These are phyloP conservation scores for Creolimax fragrantissima DNA, from an alignment of 78 protist species.

Conservation along the genomic window DNA sequence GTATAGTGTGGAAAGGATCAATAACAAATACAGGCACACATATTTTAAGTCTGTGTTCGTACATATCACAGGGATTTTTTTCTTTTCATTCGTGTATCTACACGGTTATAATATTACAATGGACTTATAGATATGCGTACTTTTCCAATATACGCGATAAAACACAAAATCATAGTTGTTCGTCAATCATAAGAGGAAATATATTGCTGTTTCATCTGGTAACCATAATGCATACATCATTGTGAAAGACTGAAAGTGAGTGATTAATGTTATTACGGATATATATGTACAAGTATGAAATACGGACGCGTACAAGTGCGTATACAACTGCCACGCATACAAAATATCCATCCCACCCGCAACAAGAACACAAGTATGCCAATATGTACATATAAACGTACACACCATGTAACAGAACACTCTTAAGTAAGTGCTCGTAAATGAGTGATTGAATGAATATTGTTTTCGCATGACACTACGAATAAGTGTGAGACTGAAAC, in stretches of 20 bases:
- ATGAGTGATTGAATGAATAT: neutral
- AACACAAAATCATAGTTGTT: too few relatives aligned
- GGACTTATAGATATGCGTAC: neutral
- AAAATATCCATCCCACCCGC: neutral
- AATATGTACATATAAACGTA: neutral
- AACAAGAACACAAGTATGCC: neutral
- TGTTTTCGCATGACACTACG: neutral
- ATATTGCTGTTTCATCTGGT: too few relatives aligned
- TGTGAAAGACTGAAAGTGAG: too few relatives aligned
- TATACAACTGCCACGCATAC: neutral
- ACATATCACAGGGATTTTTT: neutral
- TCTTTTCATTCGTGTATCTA: neutral
- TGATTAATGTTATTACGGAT: neutral
- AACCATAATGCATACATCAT: too few relatives aligned
- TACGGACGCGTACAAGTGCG: neutral
- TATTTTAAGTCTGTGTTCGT: neutral
- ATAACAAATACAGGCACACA: neutral
- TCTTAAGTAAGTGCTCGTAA: neutral
- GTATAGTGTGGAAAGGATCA: neutral
- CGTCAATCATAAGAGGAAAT: too few relatives aligned
- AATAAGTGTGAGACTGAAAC: neutral
- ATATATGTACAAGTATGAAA: neutral
- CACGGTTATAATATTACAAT: neutral
- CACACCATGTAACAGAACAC: neutral
- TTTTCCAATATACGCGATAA: too few relatives aligned